Base-by-base conservation (phyloP, 192 early-diverging fungal species). In the Coemansia sp. region DNA sequence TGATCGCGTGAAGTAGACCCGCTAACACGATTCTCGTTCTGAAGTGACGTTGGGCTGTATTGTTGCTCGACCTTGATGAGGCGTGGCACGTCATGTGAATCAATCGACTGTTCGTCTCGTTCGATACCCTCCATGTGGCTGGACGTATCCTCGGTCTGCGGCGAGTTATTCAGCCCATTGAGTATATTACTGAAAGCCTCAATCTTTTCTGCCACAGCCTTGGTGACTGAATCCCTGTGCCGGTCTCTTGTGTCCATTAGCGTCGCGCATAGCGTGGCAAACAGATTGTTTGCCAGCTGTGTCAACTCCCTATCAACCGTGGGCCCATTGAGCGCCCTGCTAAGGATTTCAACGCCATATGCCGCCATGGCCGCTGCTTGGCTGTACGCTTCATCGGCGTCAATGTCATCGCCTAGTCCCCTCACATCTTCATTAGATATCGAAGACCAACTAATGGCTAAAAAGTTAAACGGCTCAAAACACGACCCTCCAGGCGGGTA, bases 261-360 rank as follows among this genome's bases (percentile, higher is more conserved):
- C 47, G 47, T 51, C 20, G 47, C 47, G 47, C 47, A 51, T 22
- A 51, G 49, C 49, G 49, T 51, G 18, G 49, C 49, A 22, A 51
- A 51, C 16, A 51, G 5, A 6, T 24, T 22, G 20, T 22, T 22
- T 7, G 49, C 49, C 5, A 8, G 49, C 20, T 22, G 0, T 22
- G 20, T 22, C 18, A n/a, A 22, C 20, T 22, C 2, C 49, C 49
- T 51, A 20, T 22, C 49, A 10, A 24, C 20, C 10, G 18, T n/a
- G 20, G 49, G 20, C 0, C 49, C 20, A 22, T 22, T 51, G 6
- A 51, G 49, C 8, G 49, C 49, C 5, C 18, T 22, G 49, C 49
- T n/a, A 5, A 51, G n/a, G 8, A 51, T 22, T 2, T 51, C 49
- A 5, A 22, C 49, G 13, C 49, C 49, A 5, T 51, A 51, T 24